phyloP scores from a whole-genome alignment of 441 rosid genomes.

The Gossypium schwendimanii region DNA sequence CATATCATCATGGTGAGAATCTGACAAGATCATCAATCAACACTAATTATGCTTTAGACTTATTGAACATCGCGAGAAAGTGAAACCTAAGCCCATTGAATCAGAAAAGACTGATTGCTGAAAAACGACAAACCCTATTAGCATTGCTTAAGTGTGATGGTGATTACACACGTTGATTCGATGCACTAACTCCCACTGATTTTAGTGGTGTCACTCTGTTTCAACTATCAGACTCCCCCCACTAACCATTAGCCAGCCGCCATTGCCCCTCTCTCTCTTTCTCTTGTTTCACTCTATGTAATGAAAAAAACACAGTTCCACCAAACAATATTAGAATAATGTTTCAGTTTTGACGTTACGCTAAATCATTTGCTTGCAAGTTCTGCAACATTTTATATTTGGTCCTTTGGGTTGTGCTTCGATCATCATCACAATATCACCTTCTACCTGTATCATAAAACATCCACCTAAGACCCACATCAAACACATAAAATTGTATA shows the following conservation, averaged over 20 bases:
- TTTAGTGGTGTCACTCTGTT: no score
- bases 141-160: not conserved
- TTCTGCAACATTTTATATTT: not conserved
- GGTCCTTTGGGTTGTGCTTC: not conserved
- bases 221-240: no score
- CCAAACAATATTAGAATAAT: not conserved
- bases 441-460: not conserved
- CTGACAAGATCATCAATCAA: not conserved
- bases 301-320: not conserved
- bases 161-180: not conserved
- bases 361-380: not conserved
- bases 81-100: not conserved
- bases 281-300: not conserved
- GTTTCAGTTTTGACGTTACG: no score
- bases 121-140: not conserved
- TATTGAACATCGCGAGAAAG: not conserved
- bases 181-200: not conserved
- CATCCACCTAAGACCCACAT: no score
- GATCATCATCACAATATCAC: not conserved
- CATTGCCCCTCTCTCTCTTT: not conserved
- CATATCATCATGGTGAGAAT: not conserved
- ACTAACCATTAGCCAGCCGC: no score
- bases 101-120: not conserved
- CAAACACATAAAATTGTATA: no score
- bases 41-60: not conserved